These are phyloP conservation scores for Stephanodiscus minutulus DNA, from an alignment of 108 stramenopile genomes.

Conservation along the genomic window DNA sequence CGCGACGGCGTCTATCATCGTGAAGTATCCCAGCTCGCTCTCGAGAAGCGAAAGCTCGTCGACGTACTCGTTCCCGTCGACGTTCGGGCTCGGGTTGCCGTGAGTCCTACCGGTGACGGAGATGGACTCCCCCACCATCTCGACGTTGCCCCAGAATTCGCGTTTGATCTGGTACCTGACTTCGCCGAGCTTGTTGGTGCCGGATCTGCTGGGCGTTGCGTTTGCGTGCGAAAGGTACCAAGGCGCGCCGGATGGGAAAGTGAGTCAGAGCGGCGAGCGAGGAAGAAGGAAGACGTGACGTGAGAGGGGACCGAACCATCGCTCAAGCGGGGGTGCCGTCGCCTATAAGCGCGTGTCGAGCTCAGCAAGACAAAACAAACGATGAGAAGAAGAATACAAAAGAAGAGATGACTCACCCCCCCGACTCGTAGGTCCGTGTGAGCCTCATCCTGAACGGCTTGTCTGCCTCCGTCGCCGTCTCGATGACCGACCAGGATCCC, in stretches of 20 bases:
- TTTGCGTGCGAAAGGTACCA: no score
- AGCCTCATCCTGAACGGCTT: slow-evolving; percentile 49
- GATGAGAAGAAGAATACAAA: no score
- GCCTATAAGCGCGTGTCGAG: no score
- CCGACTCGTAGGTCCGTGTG: slow-evolving; percentile 38
- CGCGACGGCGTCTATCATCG: slow-evolving; percentile 73
- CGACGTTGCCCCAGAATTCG: slow-evolving; percentile 56
- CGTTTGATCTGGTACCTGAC: slow-evolving; percentile 62
- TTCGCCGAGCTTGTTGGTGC: slow-evolving; percentile 55
- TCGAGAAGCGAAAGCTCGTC: slow-evolving; percentile 36
- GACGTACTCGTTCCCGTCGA: slow-evolving; percentile 28
- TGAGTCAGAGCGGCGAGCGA: slow-evolving; percentile 1
- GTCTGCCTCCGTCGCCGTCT: slow-evolving; percentile 36
- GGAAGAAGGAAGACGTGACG: no score
- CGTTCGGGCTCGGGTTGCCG: slow-evolving; percentile 22
- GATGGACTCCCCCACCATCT: slow-evolving; percentile 59
- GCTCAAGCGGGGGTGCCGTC: no score
- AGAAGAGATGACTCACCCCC: slow-evolving; percentile 38
- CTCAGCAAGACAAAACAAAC: no score
- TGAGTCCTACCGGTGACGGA: slow-evolving; percentile 56
- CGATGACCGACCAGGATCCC: slow-evolving; percentile 43
- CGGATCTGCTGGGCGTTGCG: neutral
- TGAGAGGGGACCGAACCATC: no score
- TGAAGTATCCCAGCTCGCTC: slow-evolving; percentile 68
- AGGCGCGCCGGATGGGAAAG: no score